Evolutionary conservation across 495 filamentous ascomycete genomes (phyloP), one percentile per base, ranked within the genome.

Genomic region (Aspergillus panamensis): DNA sequence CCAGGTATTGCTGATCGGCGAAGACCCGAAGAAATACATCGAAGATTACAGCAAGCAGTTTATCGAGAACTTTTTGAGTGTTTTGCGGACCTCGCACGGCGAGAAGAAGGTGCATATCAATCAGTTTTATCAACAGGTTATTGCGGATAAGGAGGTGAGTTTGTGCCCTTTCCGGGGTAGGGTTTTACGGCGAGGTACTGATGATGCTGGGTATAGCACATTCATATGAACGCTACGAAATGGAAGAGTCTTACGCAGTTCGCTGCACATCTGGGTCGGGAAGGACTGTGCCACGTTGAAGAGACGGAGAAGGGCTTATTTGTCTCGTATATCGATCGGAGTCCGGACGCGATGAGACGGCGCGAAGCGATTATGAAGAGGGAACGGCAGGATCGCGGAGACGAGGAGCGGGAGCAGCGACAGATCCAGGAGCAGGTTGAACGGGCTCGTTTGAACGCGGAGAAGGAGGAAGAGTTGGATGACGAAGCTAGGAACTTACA

Each of bases 181-280:
- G 33, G 39, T 42, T 29, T 9, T 16, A 14, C 3, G 13, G 25
- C 25, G 39, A 1, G 32, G 19, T 55, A 47, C 61, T 63, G 44
- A 63, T 25, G 29, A 63, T 25, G 29, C 5, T 48, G 16, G 40
- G 37, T 45, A 67, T 84, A 92, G 68, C 95, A 97, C 67, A 78
- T 91, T 13, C 95, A 97, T 66, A 88, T 97, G 86, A 97, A 96
- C 72, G 80, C 91, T 39, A 97, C 94, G 3, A 83, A 84, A 62
- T 97, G 91, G 91, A 82, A 85, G 56, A 77, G 79, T 35, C 74
- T 99, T 54, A 90, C 91, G 4, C 91, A 97, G 60, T 97, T 96
- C 76, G 89, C 86, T 4, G 92, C 94, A 62, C 74, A 87, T 62
- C 72, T 99, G 8, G 90, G 91, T 1, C 73, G 88, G 25, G 91